phyloP scores from a whole-genome alignment of 179 eudicot genomes.

The Patellifolia procumbens region DNA sequence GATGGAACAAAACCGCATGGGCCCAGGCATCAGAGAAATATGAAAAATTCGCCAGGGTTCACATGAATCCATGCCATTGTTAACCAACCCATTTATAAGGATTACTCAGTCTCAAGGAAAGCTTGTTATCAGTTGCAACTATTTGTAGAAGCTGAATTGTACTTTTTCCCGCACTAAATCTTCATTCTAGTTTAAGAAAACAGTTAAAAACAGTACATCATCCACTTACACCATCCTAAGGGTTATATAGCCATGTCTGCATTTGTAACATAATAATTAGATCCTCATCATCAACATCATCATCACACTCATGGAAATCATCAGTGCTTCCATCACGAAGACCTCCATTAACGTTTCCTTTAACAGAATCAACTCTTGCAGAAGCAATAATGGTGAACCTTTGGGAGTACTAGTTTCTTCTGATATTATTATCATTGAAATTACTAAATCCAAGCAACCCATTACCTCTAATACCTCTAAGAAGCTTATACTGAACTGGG shows the following conservation, averaged over 20 bases:
- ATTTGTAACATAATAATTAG: background rate
- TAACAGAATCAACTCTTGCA: constrained; percentile 28
- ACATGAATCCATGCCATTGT: background rate
- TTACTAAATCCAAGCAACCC: constrained; percentile 33
- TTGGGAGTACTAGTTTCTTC: constrained; percentile 31
- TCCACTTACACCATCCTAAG: background rate
- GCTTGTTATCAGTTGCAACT: background rate
- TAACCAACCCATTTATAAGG: background rate
- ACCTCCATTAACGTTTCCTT: constrained; percentile 18
- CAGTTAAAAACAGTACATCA: background rate
- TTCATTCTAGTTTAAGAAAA: background rate
- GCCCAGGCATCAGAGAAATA: background rate
- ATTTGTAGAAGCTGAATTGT: background rate
- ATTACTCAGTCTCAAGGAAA: background rate
- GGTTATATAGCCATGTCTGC: background rate
- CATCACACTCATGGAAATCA: constrained; percentile 43
- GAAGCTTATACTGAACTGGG: constrained; percentile 35
- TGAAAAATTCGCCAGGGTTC: too few relatives aligned
- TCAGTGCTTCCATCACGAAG: constrained; percentile 29
- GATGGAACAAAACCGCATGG: background rate
- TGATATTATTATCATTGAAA: constrained; percentile 7
- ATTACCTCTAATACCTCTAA: constrained; percentile 11
- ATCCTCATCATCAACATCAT: constrained; percentile 49
- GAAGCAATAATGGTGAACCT: constrained; percentile 33
- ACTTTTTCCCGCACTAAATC: background rate